phyloP scores from a whole-genome alignment of 2,329 filamentous ascomycete genomes.

The Cladophialophora immunda region DNA sequence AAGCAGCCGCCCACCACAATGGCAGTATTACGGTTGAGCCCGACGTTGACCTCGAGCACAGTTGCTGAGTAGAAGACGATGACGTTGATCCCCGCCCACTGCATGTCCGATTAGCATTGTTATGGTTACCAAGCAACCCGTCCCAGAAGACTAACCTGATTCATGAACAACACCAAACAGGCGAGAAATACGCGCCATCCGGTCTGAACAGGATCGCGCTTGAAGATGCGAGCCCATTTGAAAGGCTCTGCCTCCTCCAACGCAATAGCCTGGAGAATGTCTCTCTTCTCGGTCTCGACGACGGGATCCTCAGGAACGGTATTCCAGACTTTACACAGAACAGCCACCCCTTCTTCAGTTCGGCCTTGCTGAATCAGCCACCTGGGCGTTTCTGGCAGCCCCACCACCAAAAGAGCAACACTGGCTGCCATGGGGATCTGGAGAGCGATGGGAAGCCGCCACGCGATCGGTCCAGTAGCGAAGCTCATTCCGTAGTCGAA shows the following conservation, averaged over 20 bases:
- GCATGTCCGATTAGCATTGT: slow-evolving; percentile 9
- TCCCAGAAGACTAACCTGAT: slow-evolving; percentile 48
- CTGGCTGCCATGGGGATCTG: slow-evolving; percentile 46
- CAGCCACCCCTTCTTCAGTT: slow-evolving; percentile 44
- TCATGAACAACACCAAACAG: slow-evolving; percentile 55
- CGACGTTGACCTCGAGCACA: slow-evolving; percentile 58
- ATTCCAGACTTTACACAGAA: slow-evolving; percentile 50
- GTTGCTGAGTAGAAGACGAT: slow-evolving; percentile 46
- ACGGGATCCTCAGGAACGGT: slow-evolving; percentile 41
- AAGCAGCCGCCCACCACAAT: slow-evolving; percentile 58
- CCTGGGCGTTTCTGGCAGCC: slow-evolving; percentile 57
- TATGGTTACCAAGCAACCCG: background rate
- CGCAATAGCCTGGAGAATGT: slow-evolving; percentile 41
- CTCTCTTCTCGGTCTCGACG: slow-evolving; percentile 42
- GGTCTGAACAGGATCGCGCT: slow-evolving; percentile 54
- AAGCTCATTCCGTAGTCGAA: slow-evolving; percentile 55
- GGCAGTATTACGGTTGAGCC: slow-evolving; percentile 54
- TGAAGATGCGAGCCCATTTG: slow-evolving; percentile 46
- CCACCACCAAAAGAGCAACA: slow-evolving; percentile 45
- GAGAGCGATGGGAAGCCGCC: slow-evolving; percentile 46
- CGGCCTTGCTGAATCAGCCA: slow-evolving; percentile 42
- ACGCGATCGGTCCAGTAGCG: slow-evolving; percentile 44
- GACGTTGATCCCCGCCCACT: slow-evolving; percentile 28
- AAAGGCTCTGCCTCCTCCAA: slow-evolving; percentile 43
- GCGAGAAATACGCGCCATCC: slow-evolving; percentile 57